Conservation (phyloP, 2,329 filamentous ascomycete species). For the Elsinoe batatas region DNA sequence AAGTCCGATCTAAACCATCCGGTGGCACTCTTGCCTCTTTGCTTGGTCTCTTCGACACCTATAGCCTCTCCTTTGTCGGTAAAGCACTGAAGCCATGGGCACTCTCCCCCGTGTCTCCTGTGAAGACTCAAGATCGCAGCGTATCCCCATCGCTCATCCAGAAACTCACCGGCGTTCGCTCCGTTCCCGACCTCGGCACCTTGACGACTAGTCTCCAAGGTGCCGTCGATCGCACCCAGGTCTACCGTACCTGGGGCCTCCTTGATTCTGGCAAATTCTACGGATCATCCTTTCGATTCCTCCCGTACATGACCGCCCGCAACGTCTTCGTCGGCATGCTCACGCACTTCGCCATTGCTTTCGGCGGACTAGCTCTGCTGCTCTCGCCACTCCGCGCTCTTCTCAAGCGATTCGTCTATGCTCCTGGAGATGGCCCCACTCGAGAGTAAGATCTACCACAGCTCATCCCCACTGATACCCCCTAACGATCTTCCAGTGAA, state of each 20-base stretch:
- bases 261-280: slow-evolving; percentile 44
- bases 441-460: slow-evolving; percentile 29
- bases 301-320: slow-evolving; percentile 45
- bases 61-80: slow-evolving; percentile 38
- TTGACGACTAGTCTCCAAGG: slow-evolving; percentile 46
- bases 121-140: slow-evolving; percentile 19
- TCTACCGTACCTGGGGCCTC: slow-evolving; percentile 51
- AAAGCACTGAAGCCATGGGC: slow-evolving; percentile 43
- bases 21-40: slow-evolving; percentile 57
- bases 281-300: slow-evolving; percentile 48
- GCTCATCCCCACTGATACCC: not conserved
- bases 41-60: slow-evolving; percentile 45
- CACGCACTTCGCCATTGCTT: slow-evolving; percentile 39
- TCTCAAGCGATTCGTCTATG: slow-evolving; percentile 36
- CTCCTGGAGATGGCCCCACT: slow-evolving; percentile 42
- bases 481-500: slow-evolving; percentile 36
- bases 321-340: slow-evolving; percentile 39
- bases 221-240: slow-evolving; percentile 45
- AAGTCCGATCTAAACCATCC: slow-evolving; percentile 44
- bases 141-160: slow-evolving; percentile 28
- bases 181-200: slow-evolving; percentile 47
- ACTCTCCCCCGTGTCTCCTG: slow-evolving; percentile 36
- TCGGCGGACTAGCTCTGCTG: slow-evolving; percentile 38
- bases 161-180: slow-evolving; percentile 42
- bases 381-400: slow-evolving; percentile 46